These are phyloP conservation scores for Botrytis elliptica DNA, from an alignment of 2,329 filamentous ascomycete species.

Conservation along the genomic window DNA sequence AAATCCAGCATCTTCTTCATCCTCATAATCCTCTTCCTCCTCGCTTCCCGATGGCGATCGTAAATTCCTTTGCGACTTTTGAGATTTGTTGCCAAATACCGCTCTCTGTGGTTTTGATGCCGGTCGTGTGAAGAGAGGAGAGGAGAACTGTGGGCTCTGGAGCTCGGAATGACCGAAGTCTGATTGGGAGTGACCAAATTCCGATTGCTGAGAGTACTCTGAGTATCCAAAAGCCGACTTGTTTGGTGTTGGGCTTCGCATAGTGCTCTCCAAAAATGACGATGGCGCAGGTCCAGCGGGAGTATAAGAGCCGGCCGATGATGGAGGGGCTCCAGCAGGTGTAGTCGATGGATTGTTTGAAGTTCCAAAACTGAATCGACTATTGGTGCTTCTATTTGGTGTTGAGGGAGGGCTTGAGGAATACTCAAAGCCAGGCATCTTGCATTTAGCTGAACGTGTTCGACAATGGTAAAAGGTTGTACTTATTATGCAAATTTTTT, in stretches of 20 bases:
- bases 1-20: slow-evolving; percentile 43
- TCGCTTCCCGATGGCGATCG: slow-evolving; percentile 40
- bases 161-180: slow-evolving; percentile 27
- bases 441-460: not conserved
- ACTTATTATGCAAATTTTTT: not conserved
- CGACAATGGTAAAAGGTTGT: not conserved
- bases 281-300: slow-evolving; percentile 54
- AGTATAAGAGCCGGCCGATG: slow-evolving; percentile 53
- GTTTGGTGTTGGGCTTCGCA: slow-evolving; percentile 40
- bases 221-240: slow-evolving; percentile 33
- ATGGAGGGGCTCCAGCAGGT: slow-evolving; percentile 55
- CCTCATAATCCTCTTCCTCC: slow-evolving; percentile 45
- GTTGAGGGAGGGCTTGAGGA: slow-evolving; percentile 41
- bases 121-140: slow-evolving; percentile 27
- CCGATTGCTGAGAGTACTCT: slow-evolving; percentile 40
- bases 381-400: slow-evolving; percentile 37
- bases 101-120: slow-evolving; percentile 45
- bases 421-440: slow-evolving; percentile 34
- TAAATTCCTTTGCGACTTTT: slow-evolving; percentile 25
- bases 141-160: slow-evolving; percentile 28
- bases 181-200: slow-evolving; percentile 29
- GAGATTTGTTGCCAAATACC: slow-evolving; percentile 13
- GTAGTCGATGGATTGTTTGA: slow-evolving; percentile 52
- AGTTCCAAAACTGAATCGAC: slow-evolving; percentile 33
- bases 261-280: slow-evolving; percentile 51